A percentile compares a stretch with the other conserved stretches of the same genome.
phyloP scores from a whole-genome alignment of 176 grass and related monocot species.

The Tillandsia fasciculata region DNA sequence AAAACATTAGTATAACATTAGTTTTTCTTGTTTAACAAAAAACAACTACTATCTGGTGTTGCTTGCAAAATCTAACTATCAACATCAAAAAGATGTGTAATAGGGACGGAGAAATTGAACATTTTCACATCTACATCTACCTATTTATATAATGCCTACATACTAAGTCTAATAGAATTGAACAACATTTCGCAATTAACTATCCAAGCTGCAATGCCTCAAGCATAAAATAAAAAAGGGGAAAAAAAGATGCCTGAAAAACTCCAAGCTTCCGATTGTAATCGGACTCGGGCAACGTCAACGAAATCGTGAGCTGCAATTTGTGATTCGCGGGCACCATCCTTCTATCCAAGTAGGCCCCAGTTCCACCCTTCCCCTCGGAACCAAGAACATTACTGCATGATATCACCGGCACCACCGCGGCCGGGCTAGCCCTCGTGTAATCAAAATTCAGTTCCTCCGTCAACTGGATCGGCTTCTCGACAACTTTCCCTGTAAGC shows the following conservation, averaged over 20 bases:
- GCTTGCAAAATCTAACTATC: neutral
- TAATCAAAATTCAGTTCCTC: slow-evolving; percentile 86
- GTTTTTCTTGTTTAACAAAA: neutral
- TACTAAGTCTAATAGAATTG: too few species aligned
- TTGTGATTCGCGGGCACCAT: slow-evolving; percentile 62
- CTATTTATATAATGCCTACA: too few species aligned
- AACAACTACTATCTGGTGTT: neutral
- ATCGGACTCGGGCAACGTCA: slow-evolving; percentile 79
- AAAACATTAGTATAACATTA: neutral
- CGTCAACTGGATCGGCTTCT: slow-evolving; percentile 57
- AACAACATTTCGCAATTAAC: too few species aligned
- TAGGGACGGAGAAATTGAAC: neutral
- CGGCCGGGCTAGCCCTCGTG: slow-evolving; percentile 59
- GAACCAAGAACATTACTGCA: slow-evolving; percentile 7
- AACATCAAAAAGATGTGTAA: neutral
- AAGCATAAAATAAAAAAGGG: too few species aligned
- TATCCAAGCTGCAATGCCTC: neutral
- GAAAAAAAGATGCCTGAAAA: slow-evolving; percentile 60
- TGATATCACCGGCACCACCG: slow-evolving; percentile 35
- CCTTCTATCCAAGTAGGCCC: neutral
- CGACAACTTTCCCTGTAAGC: slow-evolving; percentile 42
- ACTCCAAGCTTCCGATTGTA: slow-evolving; percentile 81
- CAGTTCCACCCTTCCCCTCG: slow-evolving; percentile 1
- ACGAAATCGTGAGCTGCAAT: slow-evolving; percentile 46
- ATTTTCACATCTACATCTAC: too few species aligned